Base-by-base conservation (phyloP, 495 filamentous ascomycete species). In the Neurospora cerealis region DNA sequence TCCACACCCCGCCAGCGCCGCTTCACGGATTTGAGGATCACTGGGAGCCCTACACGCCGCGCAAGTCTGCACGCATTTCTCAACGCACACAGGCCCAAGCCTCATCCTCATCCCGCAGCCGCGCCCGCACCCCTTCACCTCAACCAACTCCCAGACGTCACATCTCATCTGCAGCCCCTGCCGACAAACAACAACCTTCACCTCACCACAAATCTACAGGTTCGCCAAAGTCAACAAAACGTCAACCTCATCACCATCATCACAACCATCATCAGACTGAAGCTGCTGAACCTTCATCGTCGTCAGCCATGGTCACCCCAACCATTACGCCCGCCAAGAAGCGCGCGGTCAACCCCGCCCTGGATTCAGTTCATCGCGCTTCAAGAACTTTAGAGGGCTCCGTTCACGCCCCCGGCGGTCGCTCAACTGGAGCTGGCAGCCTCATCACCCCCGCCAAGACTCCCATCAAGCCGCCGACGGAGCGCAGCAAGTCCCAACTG, bases 391-490 rank as follows among this genome's bases (percentile, higher is more conserved):
- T 86, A 44, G 78, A 83, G 46, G 24, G 28, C 28, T 66, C 54
- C 6, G 2, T 66, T 66, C 28, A 74, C 21, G 10, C 72, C 11
- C 69, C 36, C n/a, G 24, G 19, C 38, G 69, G 72, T 62, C 73
- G 70, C 5, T 66, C 71, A 4, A 48, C 76, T 48, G 66, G 70
- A 41, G 73, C 83, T 11, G 83, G 83, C 21, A 92, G 93, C 85
- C 87, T 98, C 69, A 95, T 94, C 5, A 98, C 96, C 13, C 96
- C 96, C 13, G 89, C 89, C 69, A 99, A 97, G 82, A 97, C 95
- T 3, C 96, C 96, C 1, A 88, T 88, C 71, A 92, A 92, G 83
- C 89, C 91, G 74, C 88, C 89, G 8, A 83, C 88, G 5, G 80
- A 83, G 71, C 79, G 84, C 76, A 75, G 79, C 34, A 83, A 87